These are phyloP conservation scores for Ustilago crameri DNA, from an alignment of 1,284 basidiomycete genomes.

Conservation along the genomic window DNA sequence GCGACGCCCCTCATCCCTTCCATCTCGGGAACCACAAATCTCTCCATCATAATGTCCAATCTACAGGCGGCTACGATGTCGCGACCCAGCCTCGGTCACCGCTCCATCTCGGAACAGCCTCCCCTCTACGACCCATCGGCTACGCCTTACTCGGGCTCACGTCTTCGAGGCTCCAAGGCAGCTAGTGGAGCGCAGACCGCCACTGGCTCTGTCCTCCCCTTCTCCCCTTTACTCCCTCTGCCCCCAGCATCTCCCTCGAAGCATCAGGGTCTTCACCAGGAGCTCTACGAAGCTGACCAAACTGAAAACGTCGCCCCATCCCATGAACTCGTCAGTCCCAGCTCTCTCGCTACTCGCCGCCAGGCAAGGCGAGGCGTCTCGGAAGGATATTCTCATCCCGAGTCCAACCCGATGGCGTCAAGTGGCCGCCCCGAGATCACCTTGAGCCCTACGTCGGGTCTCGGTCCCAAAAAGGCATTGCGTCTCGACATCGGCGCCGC, in stretches of 20 bases:
- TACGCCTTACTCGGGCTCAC: constrained; percentile 22
- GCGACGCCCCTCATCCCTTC: background rate
- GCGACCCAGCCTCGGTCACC: constrained; percentile 31
- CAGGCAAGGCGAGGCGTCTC: constrained; percentile 34
- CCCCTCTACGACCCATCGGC: constrained; percentile 33
- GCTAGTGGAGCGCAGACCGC: constrained; percentile 24
- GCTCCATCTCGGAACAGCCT: constrained; percentile 46
- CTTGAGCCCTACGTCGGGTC: background rate
- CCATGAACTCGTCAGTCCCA: background rate
- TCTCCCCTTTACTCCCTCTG: constrained; percentile 40
- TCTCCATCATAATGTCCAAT: constrained; percentile 12
- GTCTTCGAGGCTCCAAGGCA: constrained; percentile 29
- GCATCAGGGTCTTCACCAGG: background rate
- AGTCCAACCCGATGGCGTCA: constrained; percentile 7
- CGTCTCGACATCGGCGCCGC: constrained; percentile 40
- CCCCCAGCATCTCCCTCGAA: constrained; percentile 21
- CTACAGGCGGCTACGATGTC: constrained; percentile 14
- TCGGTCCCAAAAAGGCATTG: constrained; percentile 20
- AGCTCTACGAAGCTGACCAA: constrained; percentile 13
- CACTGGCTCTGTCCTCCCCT: constrained; percentile 31
- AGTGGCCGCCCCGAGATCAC: constrained; percentile 8
- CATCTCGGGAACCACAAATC: background rate
- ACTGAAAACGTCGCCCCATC: constrained; percentile 21
- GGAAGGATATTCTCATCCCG: constrained; percentile 17
- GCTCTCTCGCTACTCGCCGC: constrained; percentile 29